These are phyloP conservation scores for Leccinum incarnatum DNA, from an alignment of 768 basidiomycete genomes.

Conservation along the genomic window DNA sequence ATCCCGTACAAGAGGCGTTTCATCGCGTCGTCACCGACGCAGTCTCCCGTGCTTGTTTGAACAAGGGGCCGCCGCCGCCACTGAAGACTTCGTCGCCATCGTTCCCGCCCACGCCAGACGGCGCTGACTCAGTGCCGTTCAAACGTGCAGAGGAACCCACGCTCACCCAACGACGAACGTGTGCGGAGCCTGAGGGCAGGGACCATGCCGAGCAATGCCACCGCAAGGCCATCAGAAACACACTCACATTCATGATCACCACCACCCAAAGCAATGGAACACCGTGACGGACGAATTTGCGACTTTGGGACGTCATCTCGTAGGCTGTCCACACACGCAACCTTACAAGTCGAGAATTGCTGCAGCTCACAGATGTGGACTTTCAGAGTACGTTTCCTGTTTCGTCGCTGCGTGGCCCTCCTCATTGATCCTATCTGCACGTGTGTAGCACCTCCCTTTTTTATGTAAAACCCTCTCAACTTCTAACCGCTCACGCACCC, in stretches of 20 bases:
- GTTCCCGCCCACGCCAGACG: conserved; percentile 24
- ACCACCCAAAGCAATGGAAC: conserved; percentile 62
- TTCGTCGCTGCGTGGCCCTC: neutral
- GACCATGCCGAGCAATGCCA: conserved; percentile 34
- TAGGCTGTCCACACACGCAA: conserved; percentile 45
- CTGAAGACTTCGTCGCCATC: no score
- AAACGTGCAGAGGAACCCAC: conserved; percentile 7
- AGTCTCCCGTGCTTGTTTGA: conserved; percentile 15
- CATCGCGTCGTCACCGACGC: conserved; percentile 34
- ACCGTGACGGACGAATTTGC: conserved; percentile 55
- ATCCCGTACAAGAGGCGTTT: conserved; percentile 27
- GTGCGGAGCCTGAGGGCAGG: conserved; percentile 35
- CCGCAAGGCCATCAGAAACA: conserved; percentile 2
- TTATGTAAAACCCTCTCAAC: conserved; percentile 34
- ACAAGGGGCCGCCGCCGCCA: no score
- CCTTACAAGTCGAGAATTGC: conserved; percentile 56
- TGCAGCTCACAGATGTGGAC: conserved; percentile 61
- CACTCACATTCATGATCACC: neutral
- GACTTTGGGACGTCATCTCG: conserved; percentile 40
- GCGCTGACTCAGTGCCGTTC: neutral
- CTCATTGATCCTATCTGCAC: conserved; percentile 4
- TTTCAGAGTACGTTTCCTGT: conserved; percentile 46
- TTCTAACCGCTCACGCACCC: conserved; percentile 54
- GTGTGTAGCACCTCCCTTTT: conserved; percentile 22
- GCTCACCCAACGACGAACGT: conserved; percentile 14